A percentile compares a stretch with the other conserved stretches of the same genome.
Evolutionary conservation across 352 stramenopile species (phyloP).

Genomic region (Globisporangium abappressorium): DNA sequence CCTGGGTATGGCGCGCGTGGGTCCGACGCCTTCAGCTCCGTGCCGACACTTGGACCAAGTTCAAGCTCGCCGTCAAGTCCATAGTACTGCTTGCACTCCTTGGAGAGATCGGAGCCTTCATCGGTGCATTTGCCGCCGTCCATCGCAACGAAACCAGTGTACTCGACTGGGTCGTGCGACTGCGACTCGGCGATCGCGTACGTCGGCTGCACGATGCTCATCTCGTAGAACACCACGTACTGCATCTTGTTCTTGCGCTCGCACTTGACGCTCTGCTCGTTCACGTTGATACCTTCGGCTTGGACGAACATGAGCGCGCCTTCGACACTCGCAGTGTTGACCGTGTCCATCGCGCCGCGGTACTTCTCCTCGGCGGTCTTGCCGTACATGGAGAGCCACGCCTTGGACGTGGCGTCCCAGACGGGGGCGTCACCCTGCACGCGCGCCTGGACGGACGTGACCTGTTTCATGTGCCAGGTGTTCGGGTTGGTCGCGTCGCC

Average conservation of each 20-base stretch:
- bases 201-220: constrained; percentile 24
- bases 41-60: constrained; percentile 50
- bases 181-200: constrained; percentile 47
- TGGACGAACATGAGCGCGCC: constrained; percentile 80
- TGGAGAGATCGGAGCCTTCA: constrained; percentile 26
- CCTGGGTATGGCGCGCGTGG: constrained; percentile 51
- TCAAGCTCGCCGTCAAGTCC: constrained; percentile 40
- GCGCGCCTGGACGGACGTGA: constrained; percentile 54
- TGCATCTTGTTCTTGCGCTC: constrained; percentile 31
- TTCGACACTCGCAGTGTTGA: constrained; percentile 77
- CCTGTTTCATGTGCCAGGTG: constrained; percentile 34
- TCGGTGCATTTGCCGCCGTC: constrained; percentile 59
- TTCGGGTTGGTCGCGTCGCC: constrained; percentile 9
- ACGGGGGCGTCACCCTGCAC: constrained; percentile 47
- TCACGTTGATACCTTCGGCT: constrained; percentile 57
- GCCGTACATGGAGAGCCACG: constrained; percentile 33
- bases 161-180: constrained; percentile 36
- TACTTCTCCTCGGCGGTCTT: constrained; percentile 26
- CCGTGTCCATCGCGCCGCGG: constrained; percentile 41
- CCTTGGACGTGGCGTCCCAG: constrained; percentile 29
- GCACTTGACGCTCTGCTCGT: constrained; percentile 21
- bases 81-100: constrained; percentile 46
- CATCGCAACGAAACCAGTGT: constrained; percentile 60
- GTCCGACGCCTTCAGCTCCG: constrained; percentile 37
- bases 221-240: constrained; percentile 35